Evolutionary conservation across 1,284 basidiomycete genomes (phyloP).

Genomic region (Pseudozyma flocculosa): DNA sequence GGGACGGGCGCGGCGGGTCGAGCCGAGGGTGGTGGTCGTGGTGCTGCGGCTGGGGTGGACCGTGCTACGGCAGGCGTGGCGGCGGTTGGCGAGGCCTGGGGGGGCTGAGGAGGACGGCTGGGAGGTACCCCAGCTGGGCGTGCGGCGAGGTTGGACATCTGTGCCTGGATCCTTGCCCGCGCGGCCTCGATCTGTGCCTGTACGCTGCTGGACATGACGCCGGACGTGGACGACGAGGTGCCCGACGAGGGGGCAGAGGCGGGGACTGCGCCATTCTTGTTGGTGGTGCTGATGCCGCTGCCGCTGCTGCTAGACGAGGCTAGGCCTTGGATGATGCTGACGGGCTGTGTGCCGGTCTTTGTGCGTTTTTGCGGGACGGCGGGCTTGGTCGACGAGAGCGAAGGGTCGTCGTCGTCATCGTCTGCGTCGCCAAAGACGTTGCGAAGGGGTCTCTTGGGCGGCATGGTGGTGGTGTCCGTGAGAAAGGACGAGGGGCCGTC

Average conservation of each 20-base stretch:
- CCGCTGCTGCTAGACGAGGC: neutral
- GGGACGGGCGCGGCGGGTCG: neutral
- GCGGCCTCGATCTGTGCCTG: conserved; percentile 45
- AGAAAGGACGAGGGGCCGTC: too few species aligned
- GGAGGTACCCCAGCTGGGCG: neutral
- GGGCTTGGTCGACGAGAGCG: conserved; percentile 1
- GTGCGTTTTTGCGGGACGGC: too few species aligned
- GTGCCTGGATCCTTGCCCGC: conserved; percentile 29
- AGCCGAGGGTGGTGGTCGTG: neutral
- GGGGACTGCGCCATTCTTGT: neutral
- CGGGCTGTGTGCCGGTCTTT: too few species aligned
- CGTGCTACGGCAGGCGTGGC: too few species aligned
- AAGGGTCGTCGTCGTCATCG: conserved; percentile 7
- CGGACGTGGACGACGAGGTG: neutral
- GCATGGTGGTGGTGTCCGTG: conserved; percentile 18
- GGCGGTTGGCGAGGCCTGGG: too few species aligned
- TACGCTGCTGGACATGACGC: conserved; percentile 9
- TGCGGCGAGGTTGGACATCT: conserved; percentile 14
- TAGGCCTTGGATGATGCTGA: too few species aligned
- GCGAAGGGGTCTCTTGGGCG: conserved; percentile 29
- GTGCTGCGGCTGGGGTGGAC: too few species aligned
- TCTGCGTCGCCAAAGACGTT: conserved; percentile 35
- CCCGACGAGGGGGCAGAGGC: neutral
- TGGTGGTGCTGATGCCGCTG: neutral
- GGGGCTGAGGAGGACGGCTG: too few species aligned